Percentiles rank a stretch among this genome's conserved stretches.
These are phyloP conservation scores for Mucor sp. DNA, from an alignment of 371 early-diverging fungal genomes.

Conservation along the genomic window DNA sequence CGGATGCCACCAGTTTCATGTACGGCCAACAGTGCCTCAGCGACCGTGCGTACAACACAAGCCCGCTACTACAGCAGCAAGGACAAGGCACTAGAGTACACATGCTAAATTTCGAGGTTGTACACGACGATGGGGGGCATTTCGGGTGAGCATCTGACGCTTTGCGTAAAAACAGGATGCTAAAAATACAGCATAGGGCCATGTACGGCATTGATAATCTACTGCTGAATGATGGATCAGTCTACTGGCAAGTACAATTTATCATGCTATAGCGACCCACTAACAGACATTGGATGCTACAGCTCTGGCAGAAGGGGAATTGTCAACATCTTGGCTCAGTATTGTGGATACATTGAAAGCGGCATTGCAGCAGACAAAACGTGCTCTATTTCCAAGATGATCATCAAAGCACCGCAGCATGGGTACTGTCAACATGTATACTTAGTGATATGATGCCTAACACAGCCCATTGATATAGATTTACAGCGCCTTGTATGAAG, in stretches of 20 bases:
- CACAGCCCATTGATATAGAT: slow-evolving; percentile 3
- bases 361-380: slow-evolving; percentile 13
- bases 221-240: slow-evolving; percentile 22
- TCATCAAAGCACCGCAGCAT: slow-evolving; percentile 20
- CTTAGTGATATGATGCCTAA: background rate
- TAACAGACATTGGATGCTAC: background rate
- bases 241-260: slow-evolving; percentile 24
- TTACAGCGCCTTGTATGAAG: slow-evolving; percentile 20
- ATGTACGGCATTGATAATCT: slow-evolving; percentile 28
- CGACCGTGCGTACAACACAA: slow-evolving; percentile 3
- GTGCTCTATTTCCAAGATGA: slow-evolving; percentile 21
- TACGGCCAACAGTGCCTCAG: slow-evolving; percentile 10
- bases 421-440: slow-evolving; percentile 9
- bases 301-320: slow-evolving; percentile 28
- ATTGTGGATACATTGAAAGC: slow-evolving; percentile 21
- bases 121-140: slow-evolving; percentile 19
- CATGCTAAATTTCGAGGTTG: slow-evolving; percentile 12
- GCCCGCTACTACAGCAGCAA: background rate
- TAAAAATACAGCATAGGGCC: background rate
- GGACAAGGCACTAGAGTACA: background rate
- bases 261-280: background rate
- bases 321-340: slow-evolving; percentile 23
- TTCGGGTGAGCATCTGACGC: slow-evolving; percentile 6
- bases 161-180: background rate
- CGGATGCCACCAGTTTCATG: background rate